phyloP scores from a whole-genome alignment of 441 rosid species.

The Euphorbia celastroides region DNA sequence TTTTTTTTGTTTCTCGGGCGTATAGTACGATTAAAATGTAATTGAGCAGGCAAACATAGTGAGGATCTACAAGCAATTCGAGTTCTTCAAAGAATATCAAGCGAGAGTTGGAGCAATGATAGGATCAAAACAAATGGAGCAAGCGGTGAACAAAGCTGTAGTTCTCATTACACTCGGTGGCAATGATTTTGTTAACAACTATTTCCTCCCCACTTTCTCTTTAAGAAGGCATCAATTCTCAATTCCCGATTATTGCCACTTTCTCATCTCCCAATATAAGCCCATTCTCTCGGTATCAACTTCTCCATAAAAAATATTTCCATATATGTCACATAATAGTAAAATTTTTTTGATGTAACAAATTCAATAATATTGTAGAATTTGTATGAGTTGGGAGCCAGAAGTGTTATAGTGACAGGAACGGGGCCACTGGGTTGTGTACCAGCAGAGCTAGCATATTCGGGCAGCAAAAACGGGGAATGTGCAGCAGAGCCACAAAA shows the following conservation, averaged over 20 bases:
- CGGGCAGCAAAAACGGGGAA: slow-evolving; percentile 47
- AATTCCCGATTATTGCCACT: slow-evolving; percentile 54
- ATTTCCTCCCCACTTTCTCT: slow-evolving; percentile 61
- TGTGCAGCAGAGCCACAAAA: slow-evolving; percentile 44
- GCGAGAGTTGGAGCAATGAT: slow-evolving; percentile 37
- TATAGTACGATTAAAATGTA: background rate
- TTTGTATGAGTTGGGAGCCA: slow-evolving; percentile 61
- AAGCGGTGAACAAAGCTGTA: slow-evolving; percentile 48
- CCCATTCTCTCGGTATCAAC: slow-evolving; percentile 44
- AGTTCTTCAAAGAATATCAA: slow-evolving; percentile 62
- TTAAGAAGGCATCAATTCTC: slow-evolving; percentile 67
- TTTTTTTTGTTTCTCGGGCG: too few relatives aligned
- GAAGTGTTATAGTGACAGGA: slow-evolving; percentile 67
- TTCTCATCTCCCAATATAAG: slow-evolving; percentile 60
- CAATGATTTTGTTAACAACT: slow-evolving; percentile 81
- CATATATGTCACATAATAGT: background rate
- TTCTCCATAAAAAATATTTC: background rate
- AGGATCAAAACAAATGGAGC: slow-evolving; percentile 37
- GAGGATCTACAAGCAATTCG: slow-evolving; percentile 43
- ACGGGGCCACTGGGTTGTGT: slow-evolving; percentile 82
- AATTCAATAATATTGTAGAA: slow-evolving; percentile 37
- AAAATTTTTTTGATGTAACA: too few relatives aligned
- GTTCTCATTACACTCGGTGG: slow-evolving; percentile 71
- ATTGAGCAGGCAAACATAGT: slow-evolving; percentile 54
- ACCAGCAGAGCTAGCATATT: slow-evolving; percentile 63